A percentile compares a stretch with the other conserved stretches of the same genome.
These are phyloP conservation scores for Daldinia sp. DNA, from an alignment of 2,329 filamentous ascomycete genomes.

Conservation along the genomic window DNA sequence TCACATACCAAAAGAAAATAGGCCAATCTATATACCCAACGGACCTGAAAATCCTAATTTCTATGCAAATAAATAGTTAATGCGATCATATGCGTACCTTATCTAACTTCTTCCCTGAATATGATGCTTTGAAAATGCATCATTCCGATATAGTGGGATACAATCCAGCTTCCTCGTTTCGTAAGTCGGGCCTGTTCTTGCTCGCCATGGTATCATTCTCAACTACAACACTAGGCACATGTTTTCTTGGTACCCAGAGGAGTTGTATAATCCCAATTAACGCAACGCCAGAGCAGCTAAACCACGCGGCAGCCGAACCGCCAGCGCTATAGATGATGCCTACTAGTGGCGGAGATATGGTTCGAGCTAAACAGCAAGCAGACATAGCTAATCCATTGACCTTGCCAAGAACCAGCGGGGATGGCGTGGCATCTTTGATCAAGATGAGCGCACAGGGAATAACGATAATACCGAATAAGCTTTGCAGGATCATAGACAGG, in stretches of 20 bases:
- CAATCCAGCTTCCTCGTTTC: slow-evolving; percentile 1
- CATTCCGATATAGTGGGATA: background rate
- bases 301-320: slow-evolving; percentile 54
- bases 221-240: slow-evolving; percentile 35
- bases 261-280: slow-evolving; percentile 45
- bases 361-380: slow-evolving; percentile 75
- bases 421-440: slow-evolving; percentile 75
- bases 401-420: slow-evolving; percentile 68
- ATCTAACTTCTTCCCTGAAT: background rate
- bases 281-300: slow-evolving; percentile 48
- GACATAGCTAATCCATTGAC: slow-evolving; percentile 78
- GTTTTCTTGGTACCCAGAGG: slow-evolving; percentile 45
- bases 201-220: slow-evolving; percentile 19
- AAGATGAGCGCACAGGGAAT: slow-evolving; percentile 75
- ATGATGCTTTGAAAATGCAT: background rate
- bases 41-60: background rate
- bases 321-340: slow-evolving; percentile 73
- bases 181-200: slow-evolving; percentile 19
- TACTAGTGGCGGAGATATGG: slow-evolving; percentile 72
- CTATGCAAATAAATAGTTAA: background rate
- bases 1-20: background rate
- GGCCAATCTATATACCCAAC: background rate
- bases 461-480: slow-evolving; percentile 72
- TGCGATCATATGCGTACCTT: background rate
- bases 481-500: slow-evolving; percentile 69